Base-by-base conservation (phyloP, 192 early-diverging fungal genomes). In the Pilaira anomala region DNA sequence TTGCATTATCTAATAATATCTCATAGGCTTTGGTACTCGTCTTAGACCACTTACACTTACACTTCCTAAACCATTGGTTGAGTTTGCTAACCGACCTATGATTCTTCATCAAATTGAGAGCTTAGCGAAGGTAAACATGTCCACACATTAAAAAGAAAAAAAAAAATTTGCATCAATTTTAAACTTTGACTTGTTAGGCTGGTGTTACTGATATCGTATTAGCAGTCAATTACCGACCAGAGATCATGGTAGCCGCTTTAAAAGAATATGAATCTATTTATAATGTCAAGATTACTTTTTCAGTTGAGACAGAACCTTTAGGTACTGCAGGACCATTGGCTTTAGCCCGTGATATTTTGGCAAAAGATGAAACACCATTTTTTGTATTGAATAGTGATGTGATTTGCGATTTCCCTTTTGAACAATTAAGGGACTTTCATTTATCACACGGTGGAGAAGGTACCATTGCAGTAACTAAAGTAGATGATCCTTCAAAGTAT, bases 321-420 rank as follows among this genome's bases (percentile, higher is more conserved):
- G 97, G 95, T 44, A 99, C 95, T 19, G 86, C 88, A 62, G 97
- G 97, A 24, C 97, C 97, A 3, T 79, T 99, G 29, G 97, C 97
- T 30, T 86, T 99, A 51, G 97, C 97, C 49, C 78, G 87, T 51
- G 90, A 92, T 29, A 89, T 98, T 59, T 88, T 99, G 28, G 80
- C 77, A 74, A 93, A 92, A 78, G 95, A 97, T 77, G 84, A 91
- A 60, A 83, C 85, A 48, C 94, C 93, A 16, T 99, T 99, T 84
- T 99, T 99, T 82, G 97, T 99, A 36, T 85, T 99, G 48, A 99
- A 99, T 85, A 90, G 88, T 63, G 97, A 99, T 81, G 93, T 99
- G 19, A 99, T 95, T 61, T 99, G 97, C 79, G 97, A 98, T 48
- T 99, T 93, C 76, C 97, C 96, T 33, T 98, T 99, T 76, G 82